A percentile compares a stretch with the other conserved stretches of the same genome.
Evolutionary conservation across 305 asterid species (phyloP).

Genomic region (Solanum hybrid): DNA sequence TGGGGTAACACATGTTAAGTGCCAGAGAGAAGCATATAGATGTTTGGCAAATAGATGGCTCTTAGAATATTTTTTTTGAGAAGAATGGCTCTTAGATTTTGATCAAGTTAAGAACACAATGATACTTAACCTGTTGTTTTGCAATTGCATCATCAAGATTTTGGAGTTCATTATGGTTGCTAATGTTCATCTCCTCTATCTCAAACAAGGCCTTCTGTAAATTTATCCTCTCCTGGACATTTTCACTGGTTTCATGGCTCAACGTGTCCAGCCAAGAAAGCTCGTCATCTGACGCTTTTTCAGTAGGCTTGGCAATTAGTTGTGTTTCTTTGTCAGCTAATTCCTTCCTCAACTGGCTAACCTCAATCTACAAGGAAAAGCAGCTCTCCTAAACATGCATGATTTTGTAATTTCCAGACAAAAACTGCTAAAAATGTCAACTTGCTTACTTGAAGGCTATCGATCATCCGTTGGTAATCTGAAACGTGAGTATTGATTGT

Average conservation of each 20-base stretch:
- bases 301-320: slow-evolving; percentile 68
- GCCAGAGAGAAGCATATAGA: not conserved
- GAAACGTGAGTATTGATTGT: slow-evolving; percentile 72
- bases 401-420: slow-evolving; percentile 2
- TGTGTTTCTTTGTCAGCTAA: slow-evolving; percentile 83
- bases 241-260: slow-evolving; percentile 95
- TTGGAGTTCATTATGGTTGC: slow-evolving; percentile 75
- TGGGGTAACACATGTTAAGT: not conserved
- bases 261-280: slow-evolving; percentile 55
- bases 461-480: slow-evolving; percentile 90
- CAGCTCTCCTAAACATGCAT: slow-evolving; percentile 1
- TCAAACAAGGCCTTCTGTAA: slow-evolving; percentile 88
- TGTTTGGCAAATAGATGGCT: not conserved
- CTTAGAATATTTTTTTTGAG: too few species aligned
- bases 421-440: slow-evolving; percentile 7
- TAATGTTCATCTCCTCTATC: slow-evolving; percentile 83
- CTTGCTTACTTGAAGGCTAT: slow-evolving; percentile 75
- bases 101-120: not conserved
- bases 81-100: not conserved
- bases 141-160: slow-evolving; percentile 82
- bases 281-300: slow-evolving; percentile 64
- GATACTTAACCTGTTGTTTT: slow-evolving; percentile 55
- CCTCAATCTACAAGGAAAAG: slow-evolving; percentile 56
- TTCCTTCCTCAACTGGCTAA: slow-evolving; percentile 67
- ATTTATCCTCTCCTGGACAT: slow-evolving; percentile 92